phyloP scores from a whole-genome alignment of 208 protist genomes.

The Leishmania mexicana region DNA sequence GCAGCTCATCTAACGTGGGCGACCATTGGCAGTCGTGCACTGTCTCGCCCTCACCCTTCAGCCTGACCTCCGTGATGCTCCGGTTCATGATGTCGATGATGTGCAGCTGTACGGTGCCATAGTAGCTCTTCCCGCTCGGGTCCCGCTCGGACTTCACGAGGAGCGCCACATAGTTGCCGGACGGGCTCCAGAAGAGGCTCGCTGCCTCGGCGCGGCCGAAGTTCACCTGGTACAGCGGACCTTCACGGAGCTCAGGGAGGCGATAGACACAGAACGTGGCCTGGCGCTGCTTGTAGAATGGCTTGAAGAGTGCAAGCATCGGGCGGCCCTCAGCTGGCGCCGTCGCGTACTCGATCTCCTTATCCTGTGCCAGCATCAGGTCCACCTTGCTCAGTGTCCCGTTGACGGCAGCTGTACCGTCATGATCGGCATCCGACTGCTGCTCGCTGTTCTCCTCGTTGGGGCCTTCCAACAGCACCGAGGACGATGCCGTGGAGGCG shows the following conservation, averaged over 20 bases:
- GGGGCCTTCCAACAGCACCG: slow-evolving; percentile 11
- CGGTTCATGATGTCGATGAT: slow-evolving; percentile 77
- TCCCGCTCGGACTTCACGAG: slow-evolving; percentile 85
- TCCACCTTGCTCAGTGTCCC: slow-evolving; percentile 69
- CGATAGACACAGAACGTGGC: slow-evolving; percentile 70
- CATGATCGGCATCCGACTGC: neutral
- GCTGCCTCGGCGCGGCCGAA: slow-evolving; percentile 80
- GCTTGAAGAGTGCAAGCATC: slow-evolving; percentile 82
- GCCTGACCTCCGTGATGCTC: slow-evolving; percentile 64
- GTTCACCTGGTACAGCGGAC: slow-evolving; percentile 56
- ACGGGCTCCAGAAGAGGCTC: slow-evolving; percentile 64
- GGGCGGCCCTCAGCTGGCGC: slow-evolving; percentile 52
- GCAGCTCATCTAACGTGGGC: slow-evolving; percentile 74
- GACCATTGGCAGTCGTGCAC: slow-evolving; percentile 91
- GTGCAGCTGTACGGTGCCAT: slow-evolving; percentile 79
- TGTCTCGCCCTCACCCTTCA: slow-evolving; percentile 68
- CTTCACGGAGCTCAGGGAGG: slow-evolving; percentile 71
- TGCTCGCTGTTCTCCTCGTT: slow-evolving; percentile 13
- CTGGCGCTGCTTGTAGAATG: slow-evolving; percentile 78
- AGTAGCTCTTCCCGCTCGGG: slow-evolving; percentile 89
- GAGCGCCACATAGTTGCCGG: slow-evolving; percentile 68
- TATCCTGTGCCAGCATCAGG: slow-evolving; percentile 76
- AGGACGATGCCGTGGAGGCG: slow-evolving; percentile 8
- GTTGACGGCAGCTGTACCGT: slow-evolving; percentile 1
- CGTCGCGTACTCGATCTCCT: slow-evolving; percentile 74